A percentile compares a stretch with the other conserved stretches of the same genome.
These are phyloP conservation scores for Mycena pura DNA, from an alignment of 768 basidiomycete genomes.

Conservation along the genomic window DNA sequence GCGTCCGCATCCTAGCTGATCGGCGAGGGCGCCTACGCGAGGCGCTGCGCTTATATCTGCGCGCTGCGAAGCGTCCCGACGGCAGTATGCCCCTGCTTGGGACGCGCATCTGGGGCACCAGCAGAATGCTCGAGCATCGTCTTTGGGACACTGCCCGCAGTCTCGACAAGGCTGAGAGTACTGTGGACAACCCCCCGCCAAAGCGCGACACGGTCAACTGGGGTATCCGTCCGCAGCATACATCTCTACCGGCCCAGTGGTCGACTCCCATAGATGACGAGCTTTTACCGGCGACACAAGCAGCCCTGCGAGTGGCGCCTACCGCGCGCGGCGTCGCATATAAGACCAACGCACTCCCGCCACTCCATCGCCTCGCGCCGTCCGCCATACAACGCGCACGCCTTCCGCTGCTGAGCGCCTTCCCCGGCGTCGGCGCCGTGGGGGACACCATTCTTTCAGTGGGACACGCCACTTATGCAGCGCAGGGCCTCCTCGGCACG, in stretches of 20 bases:
- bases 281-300: too few species aligned
- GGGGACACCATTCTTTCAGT: not conserved
- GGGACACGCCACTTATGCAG: not conserved
- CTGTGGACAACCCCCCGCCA: not conserved
- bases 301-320: too few species aligned
- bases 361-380: not conserved
- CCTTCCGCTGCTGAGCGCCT: conserved; percentile 12
- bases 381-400: conserved; percentile 12
- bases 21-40: not conserved
- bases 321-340: not conserved
- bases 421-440: conserved; percentile 9
- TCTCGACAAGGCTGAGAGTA: not conserved
- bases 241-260: too few species aligned
- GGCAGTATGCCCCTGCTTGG: conserved; percentile 4
- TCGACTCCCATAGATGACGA: too few species aligned
- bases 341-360: not conserved
- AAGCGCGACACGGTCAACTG: not conserved
- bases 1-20: not conserved
- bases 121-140: not conserved
- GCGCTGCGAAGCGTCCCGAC: not conserved
- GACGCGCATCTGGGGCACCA: conserved; percentile 13
- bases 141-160: not conserved
- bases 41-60: conserved; percentile 10
- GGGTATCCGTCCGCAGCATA: not conserved
- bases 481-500: not conserved